phyloP scores from a whole-genome alignment of 164 flowering plant species.

The Stephania cephalantha region DNA sequence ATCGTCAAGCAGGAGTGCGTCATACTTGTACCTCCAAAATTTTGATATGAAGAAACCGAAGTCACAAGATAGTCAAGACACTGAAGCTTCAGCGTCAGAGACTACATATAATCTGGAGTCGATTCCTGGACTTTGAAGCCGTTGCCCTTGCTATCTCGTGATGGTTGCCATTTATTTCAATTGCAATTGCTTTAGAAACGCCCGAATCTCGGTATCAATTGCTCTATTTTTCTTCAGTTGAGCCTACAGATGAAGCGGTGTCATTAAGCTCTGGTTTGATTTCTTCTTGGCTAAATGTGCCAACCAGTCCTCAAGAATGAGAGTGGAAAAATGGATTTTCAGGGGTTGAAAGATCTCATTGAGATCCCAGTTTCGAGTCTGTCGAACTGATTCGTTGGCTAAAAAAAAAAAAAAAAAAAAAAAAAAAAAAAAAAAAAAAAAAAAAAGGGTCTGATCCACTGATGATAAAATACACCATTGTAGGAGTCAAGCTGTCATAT shows the following conservation, averaged over 20 bases:
- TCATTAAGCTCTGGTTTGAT: background rate
- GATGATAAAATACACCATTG: too few species aligned
- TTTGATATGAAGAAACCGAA: conserved; percentile 55
- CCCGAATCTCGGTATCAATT: background rate
- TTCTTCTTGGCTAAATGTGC: background rate
- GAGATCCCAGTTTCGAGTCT: background rate
- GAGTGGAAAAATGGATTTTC: background rate
- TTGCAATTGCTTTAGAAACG: background rate
- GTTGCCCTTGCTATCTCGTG: background rate
- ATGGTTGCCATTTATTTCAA: background rate
- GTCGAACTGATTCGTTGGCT: too few species aligned
- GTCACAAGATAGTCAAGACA: conserved; percentile 28
- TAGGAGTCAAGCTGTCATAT: too few species aligned
- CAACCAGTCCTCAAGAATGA: background rate
- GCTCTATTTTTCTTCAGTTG: background rate
- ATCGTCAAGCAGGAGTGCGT: conserved; percentile 39
- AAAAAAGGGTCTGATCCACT: too few species aligned
- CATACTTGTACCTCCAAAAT: conserved; percentile 56
- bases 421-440: too few species aligned
- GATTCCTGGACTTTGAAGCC: conserved; percentile 69
- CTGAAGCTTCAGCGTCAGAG: conserved; percentile 41
- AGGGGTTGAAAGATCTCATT: background rate
- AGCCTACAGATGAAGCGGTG: background rate
- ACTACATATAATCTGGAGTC: conserved; percentile 79
- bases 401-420: too few species aligned